These are phyloP conservation scores for Dentipellis fragilis DNA, from an alignment of 768 basidiomycete species.

Conservation along the genomic window DNA sequence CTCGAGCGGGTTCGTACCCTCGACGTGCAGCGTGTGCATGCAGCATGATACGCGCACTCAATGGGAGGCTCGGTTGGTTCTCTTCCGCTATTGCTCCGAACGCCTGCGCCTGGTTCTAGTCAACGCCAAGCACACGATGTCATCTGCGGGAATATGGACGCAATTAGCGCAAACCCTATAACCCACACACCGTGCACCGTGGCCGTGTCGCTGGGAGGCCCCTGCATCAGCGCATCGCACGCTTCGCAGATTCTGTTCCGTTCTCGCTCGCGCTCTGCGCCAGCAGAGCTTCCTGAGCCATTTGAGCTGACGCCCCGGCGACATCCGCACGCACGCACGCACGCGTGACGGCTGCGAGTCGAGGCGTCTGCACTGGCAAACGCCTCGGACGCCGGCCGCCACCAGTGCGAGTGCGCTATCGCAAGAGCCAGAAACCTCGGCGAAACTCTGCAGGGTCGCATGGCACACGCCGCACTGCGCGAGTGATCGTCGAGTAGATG, in stretches of 20 bases:
- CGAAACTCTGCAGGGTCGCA: background rate
- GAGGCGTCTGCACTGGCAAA: background rate
- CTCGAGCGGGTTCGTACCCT: background rate
- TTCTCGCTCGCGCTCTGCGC: background rate
- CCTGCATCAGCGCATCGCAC: background rate
- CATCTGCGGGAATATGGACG: background rate
- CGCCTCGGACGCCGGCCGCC: background rate
- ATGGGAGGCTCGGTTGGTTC: background rate
- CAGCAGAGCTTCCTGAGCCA: background rate
- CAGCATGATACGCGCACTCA: background rate
- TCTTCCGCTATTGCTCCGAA: constrained; percentile 1
- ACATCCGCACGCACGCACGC: background rate
- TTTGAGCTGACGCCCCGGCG: background rate
- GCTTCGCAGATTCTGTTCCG: too few relatives aligned
- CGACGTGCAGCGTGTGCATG: background rate
- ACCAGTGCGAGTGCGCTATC: background rate
- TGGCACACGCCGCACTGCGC: background rate
- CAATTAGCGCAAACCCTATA: background rate
- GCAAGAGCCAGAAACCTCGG: background rate
- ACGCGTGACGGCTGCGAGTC: background rate
- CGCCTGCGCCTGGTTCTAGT: background rate
- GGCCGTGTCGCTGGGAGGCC: background rate
- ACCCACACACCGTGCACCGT: background rate
- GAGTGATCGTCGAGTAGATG: background rate
- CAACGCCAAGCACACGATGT: background rate